phyloP scores from a whole-genome alignment of 768 basidiomycete species.

The Butyriboletus loyo region DNA sequence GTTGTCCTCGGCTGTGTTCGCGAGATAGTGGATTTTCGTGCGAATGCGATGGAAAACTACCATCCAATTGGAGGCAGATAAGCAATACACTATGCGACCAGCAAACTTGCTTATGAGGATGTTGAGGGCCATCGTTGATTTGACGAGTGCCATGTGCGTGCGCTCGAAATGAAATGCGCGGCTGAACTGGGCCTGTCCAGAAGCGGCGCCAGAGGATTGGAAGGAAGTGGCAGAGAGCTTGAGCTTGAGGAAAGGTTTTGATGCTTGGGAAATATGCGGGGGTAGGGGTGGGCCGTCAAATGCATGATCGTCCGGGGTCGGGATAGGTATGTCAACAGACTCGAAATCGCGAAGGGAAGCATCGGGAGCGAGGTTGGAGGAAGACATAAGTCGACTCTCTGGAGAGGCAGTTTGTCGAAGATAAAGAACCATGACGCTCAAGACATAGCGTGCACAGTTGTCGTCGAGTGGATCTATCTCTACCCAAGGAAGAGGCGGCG shows the following conservation, averaged over 20 bases:
- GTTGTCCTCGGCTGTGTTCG: conserved; percentile 46
- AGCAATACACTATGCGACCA: conserved; percentile 77
- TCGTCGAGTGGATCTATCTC: conserved; percentile 80
- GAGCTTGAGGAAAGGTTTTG: conserved; percentile 31
- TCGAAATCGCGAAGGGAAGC: conserved; percentile 73
- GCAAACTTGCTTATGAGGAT: conserved; percentile 66
- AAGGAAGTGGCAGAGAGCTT: conserved; percentile 41
- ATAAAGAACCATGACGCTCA: conserved; percentile 81
- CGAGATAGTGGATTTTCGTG: conserved; percentile 64
- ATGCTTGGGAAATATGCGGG: conserved; percentile 38
- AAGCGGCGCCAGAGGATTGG: conserved; percentile 37
- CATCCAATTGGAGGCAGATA: conserved; percentile 86
- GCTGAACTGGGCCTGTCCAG: conserved; percentile 21
- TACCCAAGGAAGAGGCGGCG: conserved; percentile 42
- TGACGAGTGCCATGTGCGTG: conserved; percentile 59
- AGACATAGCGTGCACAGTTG: conserved; percentile 72
- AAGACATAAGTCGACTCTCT: conserved; percentile 55
- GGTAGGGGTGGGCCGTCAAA: conserved; percentile 31
- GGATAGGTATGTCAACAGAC: conserved; percentile 42
- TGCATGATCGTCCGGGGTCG: conserved; percentile 19
- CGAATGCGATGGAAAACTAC: conserved; percentile 72
- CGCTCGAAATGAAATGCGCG: conserved; percentile 49
- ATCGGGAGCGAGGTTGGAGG: conserved; percentile 58
- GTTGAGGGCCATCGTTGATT: conserved; percentile 53
- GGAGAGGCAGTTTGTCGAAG: conserved; percentile 65